Conservation (phyloP, 2,329 filamentous ascomycete genomes). For the Huntiella moniliformis region DNA sequence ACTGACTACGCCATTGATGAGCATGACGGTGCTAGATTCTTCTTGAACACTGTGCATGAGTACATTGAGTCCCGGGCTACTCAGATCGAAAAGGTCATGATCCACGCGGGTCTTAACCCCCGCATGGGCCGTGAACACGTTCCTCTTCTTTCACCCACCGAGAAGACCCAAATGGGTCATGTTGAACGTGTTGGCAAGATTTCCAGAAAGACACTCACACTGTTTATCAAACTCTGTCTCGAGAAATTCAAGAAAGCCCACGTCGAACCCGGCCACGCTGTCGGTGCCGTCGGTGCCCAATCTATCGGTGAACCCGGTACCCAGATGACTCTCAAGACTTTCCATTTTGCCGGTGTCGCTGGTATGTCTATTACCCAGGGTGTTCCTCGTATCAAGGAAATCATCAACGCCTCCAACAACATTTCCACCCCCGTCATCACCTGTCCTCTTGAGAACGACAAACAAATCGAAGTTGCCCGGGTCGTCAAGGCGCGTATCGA, state of each 20-base stretch:
- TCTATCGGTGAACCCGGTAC: conserved; percentile 97
- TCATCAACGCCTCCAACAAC: conserved; percentile 89
- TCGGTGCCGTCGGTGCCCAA: conserved; percentile 89
- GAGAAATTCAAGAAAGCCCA: conserved; percentile 81
- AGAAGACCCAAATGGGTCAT: conserved; percentile 19
- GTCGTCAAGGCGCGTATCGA: conserved; percentile 88
- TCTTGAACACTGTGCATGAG: conserved; percentile 57
- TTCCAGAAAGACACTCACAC: conserved; percentile 50
- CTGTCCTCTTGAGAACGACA: conserved; percentile 62
- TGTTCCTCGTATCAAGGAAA: conserved; percentile 99
- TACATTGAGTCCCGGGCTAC: conserved; percentile 47
- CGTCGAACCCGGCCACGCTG: conserved; percentile 85
- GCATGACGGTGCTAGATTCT: conserved; percentile 65
- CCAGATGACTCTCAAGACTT: conserved; percentile 98
- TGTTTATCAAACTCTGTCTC: conserved; percentile 67
- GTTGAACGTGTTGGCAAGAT: conserved; percentile 67
- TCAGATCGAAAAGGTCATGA: conserved; percentile 37
- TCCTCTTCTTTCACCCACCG: conserved; percentile 5
- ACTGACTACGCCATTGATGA: conserved; percentile 55
- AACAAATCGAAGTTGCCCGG: conserved; percentile 59
- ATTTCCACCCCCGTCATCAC: conserved; percentile 91
- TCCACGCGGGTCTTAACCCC: conserved; percentile 28
- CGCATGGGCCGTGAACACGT: conserved; percentile 16
- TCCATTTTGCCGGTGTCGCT: conserved; percentile 98
- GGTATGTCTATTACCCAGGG: conserved; percentile 99